Evolutionary conservation across 768 basidiomycete species (phyloP).

Genomic region (Gymnopilus dilepis): DNA sequence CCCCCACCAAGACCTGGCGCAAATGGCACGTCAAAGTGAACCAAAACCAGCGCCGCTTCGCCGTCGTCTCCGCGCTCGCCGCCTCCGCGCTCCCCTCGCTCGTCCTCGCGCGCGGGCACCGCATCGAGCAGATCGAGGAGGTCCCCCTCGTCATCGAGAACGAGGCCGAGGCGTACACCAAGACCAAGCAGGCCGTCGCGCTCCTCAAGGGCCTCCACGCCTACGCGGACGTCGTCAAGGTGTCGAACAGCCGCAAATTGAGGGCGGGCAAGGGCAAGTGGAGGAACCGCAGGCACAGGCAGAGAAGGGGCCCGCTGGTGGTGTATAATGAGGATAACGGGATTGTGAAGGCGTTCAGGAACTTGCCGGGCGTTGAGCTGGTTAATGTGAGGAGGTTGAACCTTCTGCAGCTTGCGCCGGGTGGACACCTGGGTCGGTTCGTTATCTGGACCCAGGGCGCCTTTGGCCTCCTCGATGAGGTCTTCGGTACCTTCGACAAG

Average conservation of each 20-base stretch:
- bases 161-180: conserved; percentile 83
- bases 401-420: conserved; percentile 98
- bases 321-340: conserved; percentile 98
- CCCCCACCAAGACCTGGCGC: conserved; percentile 99
- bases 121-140: conserved; percentile 96
- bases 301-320: conserved; percentile 95
- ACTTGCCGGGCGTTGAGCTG: conserved; percentile 97
- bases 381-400: conserved; percentile 94
- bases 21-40: conserved; percentile 99
- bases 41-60: conserved; percentile 99
- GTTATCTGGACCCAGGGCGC: conserved; percentile 99
- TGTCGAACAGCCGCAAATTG: conserved; percentile 95
- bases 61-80: conserved; percentile 95
- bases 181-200: conserved; percentile 96
- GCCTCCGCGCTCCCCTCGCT: conserved; percentile 98
- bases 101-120: conserved; percentile 98
- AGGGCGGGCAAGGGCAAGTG: conserved; percentile 98
- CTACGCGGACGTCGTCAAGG: conserved; percentile 93
- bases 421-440: conserved; percentile 99
- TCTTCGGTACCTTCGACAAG: conserved; percentile 95
- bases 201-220: conserved; percentile 91
- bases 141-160: conserved; percentile 91
- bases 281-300: conserved; percentile 95
- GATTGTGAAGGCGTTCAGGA: conserved; percentile 98
- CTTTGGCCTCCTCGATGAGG: conserved; percentile 89